phyloP scores from a whole-genome alignment of 805 yeast species.

The Saccharomycopsis oosterbeekiorum region DNA sequence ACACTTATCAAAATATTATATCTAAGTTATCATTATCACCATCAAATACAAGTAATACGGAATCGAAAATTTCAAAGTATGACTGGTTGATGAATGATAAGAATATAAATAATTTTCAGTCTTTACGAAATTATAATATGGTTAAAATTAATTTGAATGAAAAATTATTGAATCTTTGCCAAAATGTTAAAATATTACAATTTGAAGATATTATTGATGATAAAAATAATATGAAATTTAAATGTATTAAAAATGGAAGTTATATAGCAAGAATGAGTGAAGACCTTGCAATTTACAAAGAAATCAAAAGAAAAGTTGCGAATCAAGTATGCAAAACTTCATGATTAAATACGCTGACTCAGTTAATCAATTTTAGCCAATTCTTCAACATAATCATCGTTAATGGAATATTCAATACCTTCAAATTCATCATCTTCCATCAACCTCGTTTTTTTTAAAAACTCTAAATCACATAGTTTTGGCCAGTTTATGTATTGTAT shows the following conservation, averaged over 20 bases:
- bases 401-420: constrained; percentile 16
- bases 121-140: background rate
- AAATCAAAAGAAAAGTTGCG: background rate
- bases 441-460: constrained; percentile 26
- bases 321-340: background rate
- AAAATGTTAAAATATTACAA: background rate
- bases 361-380: constrained; percentile 7
- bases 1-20: background rate
- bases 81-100: background rate
- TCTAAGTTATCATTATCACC: background rate
- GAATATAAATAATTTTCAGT: background rate
- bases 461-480: constrained; percentile 52
- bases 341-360: background rate
- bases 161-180: background rate
- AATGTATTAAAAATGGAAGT: background rate
- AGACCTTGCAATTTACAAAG: background rate
- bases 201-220: background rate
- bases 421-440: constrained; percentile 13
- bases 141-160: background rate
- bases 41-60: background rate
- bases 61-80: background rate
- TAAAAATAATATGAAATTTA: background rate
- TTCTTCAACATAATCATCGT: constrained; percentile 10
- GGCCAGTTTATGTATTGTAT: constrained; percentile 96
- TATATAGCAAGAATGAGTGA: background rate